These are phyloP conservation scores for Sindora glabra DNA, from an alignment of 306 rosid species.

Conservation along the genomic window DNA sequence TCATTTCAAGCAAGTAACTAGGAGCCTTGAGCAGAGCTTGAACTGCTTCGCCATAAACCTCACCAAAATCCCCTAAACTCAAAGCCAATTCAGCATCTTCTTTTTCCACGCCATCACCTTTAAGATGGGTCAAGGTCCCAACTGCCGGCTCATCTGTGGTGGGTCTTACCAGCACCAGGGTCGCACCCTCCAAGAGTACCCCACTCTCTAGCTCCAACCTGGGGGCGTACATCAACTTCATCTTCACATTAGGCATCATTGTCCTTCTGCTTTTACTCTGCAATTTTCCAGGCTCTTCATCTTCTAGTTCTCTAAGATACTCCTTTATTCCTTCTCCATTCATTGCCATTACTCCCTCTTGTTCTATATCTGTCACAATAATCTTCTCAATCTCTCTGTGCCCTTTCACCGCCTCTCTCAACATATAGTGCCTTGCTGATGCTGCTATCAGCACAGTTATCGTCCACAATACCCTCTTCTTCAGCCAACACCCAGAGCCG, in stretches of 20 bases:
- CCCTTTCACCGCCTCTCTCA: constrained; percentile 28
- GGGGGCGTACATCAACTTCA: constrained; percentile 34
- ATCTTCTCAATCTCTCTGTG: constrained; percentile 19
- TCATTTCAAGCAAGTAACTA: constrained; percentile 32
- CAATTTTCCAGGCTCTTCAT: neutral
- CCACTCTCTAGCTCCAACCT: constrained; percentile 24
- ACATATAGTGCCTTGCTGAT: constrained; percentile 38
- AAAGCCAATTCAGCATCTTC: constrained; percentile 24
- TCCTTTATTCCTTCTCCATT: constrained; percentile 20
- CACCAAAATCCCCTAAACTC: constrained; percentile 16
- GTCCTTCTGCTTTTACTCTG: constrained; percentile 21
- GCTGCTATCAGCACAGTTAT: constrained; percentile 38
- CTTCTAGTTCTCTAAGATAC: neutral
- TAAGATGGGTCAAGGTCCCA: neutral
- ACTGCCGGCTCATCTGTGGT: neutral
- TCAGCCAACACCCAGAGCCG: constrained; percentile 19
- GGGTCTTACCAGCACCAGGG: constrained; percentile 42
- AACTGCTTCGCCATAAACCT: constrained; percentile 26
- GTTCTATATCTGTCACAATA: constrained; percentile 29
- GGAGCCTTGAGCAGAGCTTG: constrained; percentile 23
- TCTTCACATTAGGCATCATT: constrained; percentile 34
- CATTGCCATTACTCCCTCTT: constrained; percentile 41
- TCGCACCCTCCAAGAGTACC: constrained; percentile 28
- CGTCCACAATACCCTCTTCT: constrained; percentile 36
- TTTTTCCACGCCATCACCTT: constrained; percentile 6